phyloP scores from a whole-genome alignment of 2,329 filamentous ascomycete genomes.

The Thyridium curvatum region DNA sequence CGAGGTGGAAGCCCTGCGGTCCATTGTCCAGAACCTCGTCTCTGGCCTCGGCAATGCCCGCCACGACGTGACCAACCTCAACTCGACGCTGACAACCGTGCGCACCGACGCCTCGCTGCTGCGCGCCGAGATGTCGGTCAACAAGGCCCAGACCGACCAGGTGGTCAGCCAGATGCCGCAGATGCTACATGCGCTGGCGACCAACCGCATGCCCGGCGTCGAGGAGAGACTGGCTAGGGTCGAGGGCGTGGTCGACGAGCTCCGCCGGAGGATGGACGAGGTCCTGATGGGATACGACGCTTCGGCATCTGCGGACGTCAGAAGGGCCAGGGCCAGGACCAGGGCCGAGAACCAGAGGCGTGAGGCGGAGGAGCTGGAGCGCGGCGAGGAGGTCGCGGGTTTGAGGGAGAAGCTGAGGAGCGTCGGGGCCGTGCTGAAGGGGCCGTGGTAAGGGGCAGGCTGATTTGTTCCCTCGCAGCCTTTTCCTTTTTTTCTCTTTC shows the following conservation, averaged over 20 bases:
- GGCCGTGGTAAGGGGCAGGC: no score
- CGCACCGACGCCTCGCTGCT: neutral
- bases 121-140: neutral
- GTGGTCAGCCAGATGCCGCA: neutral
- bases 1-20: constrained; percentile 5
- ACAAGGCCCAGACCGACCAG: neutral
- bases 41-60: neutral
- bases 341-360: no score
- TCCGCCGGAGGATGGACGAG: constrained; percentile 2
- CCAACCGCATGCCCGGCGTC: neutral
- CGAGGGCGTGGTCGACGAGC: constrained; percentile 1
- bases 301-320: no score
- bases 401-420: constrained; percentile 1
- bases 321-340: no score
- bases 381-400: constrained; percentile 2
- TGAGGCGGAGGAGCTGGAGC: no score
- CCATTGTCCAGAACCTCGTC: constrained; percentile 4
- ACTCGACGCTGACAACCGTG: neutral
- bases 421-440: constrained; percentile 1
- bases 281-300: neutral
- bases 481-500: no score
- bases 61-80: constrained; percentile 1
- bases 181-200: constrained; percentile 1
- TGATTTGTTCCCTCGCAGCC: no score
- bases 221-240: neutral